Conservation (phyloP, 2,329 filamentous ascomycete genomes). For the Trichophyton schoenleinii region DNA sequence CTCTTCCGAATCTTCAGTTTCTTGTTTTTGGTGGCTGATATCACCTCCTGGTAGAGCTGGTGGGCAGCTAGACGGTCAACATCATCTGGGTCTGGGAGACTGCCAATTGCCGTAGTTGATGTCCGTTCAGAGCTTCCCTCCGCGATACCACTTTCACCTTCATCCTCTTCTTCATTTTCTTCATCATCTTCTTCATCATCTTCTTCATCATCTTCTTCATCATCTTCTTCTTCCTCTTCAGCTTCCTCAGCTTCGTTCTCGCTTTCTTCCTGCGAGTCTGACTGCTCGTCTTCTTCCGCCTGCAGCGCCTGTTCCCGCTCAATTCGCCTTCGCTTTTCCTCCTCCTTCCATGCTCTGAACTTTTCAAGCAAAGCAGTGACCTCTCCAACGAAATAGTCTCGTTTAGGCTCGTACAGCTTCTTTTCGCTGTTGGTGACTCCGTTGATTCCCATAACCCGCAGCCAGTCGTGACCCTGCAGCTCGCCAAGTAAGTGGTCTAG, state of each 20-base stretch:
- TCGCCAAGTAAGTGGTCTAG: slow-evolving; percentile 62
- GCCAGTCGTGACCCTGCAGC: slow-evolving; percentile 82
- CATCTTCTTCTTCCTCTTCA: neutral
- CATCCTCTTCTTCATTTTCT: slow-evolving; percentile 8
- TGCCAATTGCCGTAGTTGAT: slow-evolving; percentile 28
- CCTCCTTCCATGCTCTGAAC: slow-evolving; percentile 74
- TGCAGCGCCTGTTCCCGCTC: slow-evolving; percentile 56
- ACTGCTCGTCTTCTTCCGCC: slow-evolving; percentile 42
- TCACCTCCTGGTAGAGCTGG: slow-evolving; percentile 62
- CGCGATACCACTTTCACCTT: slow-evolving; percentile 2
- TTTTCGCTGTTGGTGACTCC: slow-evolving; percentile 73
- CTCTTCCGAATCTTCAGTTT: neutral
- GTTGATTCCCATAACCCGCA: slow-evolving; percentile 80
- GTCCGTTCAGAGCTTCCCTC: slow-evolving; percentile 4
- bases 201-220: slow-evolving; percentile 9
- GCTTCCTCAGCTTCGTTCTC: slow-evolving; percentile 14
- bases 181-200: slow-evolving; percentile 8
- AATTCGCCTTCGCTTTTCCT: slow-evolving; percentile 71
- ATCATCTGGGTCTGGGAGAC: slow-evolving; percentile 54
- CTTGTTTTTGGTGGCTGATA: slow-evolving; percentile 8
- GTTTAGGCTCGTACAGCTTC: slow-evolving; percentile 74
- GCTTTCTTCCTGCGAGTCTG: slow-evolving; percentile 18
- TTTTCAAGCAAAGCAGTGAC: slow-evolving; percentile 74
- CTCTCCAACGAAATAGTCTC: slow-evolving; percentile 71
- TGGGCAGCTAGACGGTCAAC: slow-evolving; percentile 58